A percentile compares a stretch with the other conserved stretches of the same genome.
phyloP scores from a whole-genome alignment of 176 grass and related monocot species.

The Pontederia crassipes region DNA sequence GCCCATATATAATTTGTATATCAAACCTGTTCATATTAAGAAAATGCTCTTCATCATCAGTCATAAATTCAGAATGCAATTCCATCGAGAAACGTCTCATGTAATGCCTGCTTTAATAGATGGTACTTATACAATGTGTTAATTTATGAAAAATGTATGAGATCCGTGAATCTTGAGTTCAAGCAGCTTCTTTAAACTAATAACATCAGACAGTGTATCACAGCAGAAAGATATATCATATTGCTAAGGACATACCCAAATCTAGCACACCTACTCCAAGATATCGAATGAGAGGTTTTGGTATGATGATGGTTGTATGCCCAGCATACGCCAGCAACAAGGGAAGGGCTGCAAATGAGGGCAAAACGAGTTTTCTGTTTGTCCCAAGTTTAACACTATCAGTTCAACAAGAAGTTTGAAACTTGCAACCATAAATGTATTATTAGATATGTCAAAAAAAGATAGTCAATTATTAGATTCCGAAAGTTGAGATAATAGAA shows the following conservation, averaged over 20 bases:
- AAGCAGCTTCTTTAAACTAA: too few relatives aligned
- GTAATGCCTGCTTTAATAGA: too few relatives aligned
- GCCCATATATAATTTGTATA: constrained; percentile 97
- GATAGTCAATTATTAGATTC: neutral
- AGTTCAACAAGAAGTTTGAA: neutral
- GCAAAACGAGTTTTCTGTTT: constrained; percentile 76
- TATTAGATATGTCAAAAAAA: too few relatives aligned
- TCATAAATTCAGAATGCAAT: too few relatives aligned
- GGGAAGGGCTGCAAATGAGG: constrained; percentile 78
- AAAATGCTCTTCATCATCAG: neutral
- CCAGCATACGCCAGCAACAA: constrained; percentile 98
- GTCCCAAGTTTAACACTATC: neutral
- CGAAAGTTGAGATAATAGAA: too few relatives aligned
- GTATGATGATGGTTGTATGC: constrained; percentile 84
- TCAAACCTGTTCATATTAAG: constrained; percentile 31
- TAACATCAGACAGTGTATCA: too few relatives aligned
- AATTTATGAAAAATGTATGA: too few relatives aligned
- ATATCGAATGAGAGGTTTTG: constrained; percentile 76
- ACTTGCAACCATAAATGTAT: neutral
- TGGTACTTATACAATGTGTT: too few relatives aligned
- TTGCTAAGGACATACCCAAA: constrained; percentile 42
- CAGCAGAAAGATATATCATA: neutral
- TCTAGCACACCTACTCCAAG: constrained; percentile 79
- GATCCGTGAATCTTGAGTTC: too few relatives aligned
- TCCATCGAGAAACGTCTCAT: too few relatives aligned